These are phyloP conservation scores for Aspergillus sclerotioniger DNA, from an alignment of 495 filamentous ascomycete species.

Conservation along the genomic window DNA sequence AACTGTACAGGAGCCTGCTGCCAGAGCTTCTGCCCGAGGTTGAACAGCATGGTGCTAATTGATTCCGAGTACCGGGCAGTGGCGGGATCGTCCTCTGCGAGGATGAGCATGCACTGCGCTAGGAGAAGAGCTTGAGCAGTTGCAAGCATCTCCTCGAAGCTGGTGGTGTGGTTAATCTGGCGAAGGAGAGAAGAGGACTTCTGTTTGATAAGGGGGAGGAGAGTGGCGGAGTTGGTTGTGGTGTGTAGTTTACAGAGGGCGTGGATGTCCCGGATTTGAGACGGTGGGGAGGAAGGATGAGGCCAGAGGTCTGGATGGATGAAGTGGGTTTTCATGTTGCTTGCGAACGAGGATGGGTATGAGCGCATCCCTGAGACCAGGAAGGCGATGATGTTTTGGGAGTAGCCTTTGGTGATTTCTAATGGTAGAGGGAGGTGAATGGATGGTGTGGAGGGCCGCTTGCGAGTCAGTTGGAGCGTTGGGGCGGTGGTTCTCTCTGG, in stretches of 20 bases:
- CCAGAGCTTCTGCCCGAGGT: constrained; percentile 23
- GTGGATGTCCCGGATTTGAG: constrained; percentile 26
- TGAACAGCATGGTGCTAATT: constrained; percentile 22
- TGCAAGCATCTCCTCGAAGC: constrained; percentile 37
- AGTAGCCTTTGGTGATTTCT: constrained; percentile 31
- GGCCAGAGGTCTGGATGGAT: constrained; percentile 40
- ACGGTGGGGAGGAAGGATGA: constrained; percentile 21
- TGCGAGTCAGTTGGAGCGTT: not conserved
- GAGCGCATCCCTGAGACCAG: constrained; percentile 23
- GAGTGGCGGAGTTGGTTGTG: not conserved
- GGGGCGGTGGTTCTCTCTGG: not conserved
- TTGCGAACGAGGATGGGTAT: constrained; percentile 21
- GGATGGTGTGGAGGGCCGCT: not conserved
- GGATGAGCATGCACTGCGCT: constrained; percentile 35
- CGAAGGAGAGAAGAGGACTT: constrained; percentile 20
- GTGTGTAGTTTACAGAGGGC: constrained; percentile 23
- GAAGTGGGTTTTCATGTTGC: constrained; percentile 26
- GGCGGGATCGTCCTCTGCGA: constrained; percentile 21
- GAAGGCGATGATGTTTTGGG: constrained; percentile 19
- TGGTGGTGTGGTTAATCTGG: constrained; percentile 19
- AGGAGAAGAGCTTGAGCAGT: constrained; percentile 37
- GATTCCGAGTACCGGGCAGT: constrained; percentile 21
- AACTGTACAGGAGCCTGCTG: constrained; percentile 27
- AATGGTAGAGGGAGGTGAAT: constrained; percentile 16
- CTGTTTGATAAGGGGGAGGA: constrained; percentile 25